phyloP scores from a whole-genome alignment of 148 eudicot genomes.

The Amaranthus cruentus region DNA sequence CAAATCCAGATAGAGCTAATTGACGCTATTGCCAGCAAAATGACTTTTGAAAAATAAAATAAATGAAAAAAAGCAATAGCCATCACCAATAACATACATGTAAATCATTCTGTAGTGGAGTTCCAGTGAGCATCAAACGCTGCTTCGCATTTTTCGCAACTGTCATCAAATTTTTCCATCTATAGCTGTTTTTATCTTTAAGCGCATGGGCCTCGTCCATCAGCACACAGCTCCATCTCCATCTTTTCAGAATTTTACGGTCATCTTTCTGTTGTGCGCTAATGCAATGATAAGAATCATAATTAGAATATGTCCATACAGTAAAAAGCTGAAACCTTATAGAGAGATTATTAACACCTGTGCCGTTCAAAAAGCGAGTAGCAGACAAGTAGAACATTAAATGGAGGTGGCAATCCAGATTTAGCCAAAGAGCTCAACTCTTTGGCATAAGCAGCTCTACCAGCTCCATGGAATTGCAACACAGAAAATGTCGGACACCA shows the following conservation, averaged over 20 bases:
- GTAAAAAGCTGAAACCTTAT: conserved; percentile 1
- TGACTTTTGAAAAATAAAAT: neutral
- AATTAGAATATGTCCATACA: conserved; percentile 22
- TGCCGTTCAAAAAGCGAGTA: conserved; percentile 94
- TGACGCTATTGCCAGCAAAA: neutral
- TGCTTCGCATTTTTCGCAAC: conserved; percentile 86
- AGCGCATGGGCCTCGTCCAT: conserved; percentile 99
- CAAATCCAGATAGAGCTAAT: neutral
- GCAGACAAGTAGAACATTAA: conserved; percentile 89
- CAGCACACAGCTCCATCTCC: conserved; percentile 92
- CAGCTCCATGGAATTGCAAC: conserved; percentile 87
- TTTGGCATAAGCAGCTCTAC: conserved; percentile 61
- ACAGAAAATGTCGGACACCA: conserved; percentile 94
- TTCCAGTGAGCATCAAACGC: conserved; percentile 96
- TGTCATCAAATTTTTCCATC: conserved; percentile 97
- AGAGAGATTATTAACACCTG: conserved; percentile 45
- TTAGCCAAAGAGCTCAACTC: conserved; percentile 65
- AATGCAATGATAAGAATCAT: conserved; percentile 36
- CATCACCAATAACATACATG: conserved; percentile 54
- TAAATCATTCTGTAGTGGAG: conserved; percentile 93
- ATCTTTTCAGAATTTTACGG: conserved; percentile 77
- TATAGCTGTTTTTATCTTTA: conserved; percentile 87
- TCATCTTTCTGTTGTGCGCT: conserved; percentile 99
- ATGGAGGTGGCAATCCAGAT: conserved; percentile 77
- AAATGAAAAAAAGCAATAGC: neutral